Conservation (phyloP, 257 asterid species). For the Solanum sejunctum region DNA sequence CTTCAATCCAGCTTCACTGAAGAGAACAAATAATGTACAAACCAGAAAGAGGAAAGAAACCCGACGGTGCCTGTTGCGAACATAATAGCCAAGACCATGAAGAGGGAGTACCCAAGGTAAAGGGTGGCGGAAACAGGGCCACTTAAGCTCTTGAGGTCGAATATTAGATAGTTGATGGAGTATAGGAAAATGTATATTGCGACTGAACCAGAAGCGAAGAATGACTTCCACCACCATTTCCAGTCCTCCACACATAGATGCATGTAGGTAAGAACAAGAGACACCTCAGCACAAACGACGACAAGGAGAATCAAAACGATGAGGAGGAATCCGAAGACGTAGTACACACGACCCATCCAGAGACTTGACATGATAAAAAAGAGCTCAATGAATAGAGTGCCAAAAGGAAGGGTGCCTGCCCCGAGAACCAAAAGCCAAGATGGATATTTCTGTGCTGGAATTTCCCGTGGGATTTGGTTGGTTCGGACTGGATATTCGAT, state of each 20-base stretch:
- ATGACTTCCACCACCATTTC: constrained; percentile 98
- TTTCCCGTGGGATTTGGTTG: constrained; percentile 82
- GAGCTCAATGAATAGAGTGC: constrained; percentile 91
- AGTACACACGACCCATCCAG: constrained; percentile 90
- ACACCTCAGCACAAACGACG: constrained; percentile 84
- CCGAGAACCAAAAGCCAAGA: constrained; percentile 88
- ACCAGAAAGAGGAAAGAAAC: constrained; percentile 81
- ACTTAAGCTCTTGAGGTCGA: constrained; percentile 78
- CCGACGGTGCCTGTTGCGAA: constrained; percentile 88
- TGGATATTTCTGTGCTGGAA: constrained; percentile 75
- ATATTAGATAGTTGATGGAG: constrained; percentile 56
- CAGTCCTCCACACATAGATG: constrained; percentile 86
- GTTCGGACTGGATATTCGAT: constrained; percentile 75
- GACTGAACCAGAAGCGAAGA: constrained; percentile 81
- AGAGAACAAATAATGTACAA: constrained; percentile 80
- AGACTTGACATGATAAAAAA: constrained; percentile 87
- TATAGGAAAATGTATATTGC: constrained; percentile 68
- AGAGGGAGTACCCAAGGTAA: constrained; percentile 71
- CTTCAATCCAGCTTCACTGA: constrained; percentile 74
- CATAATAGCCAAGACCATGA: constrained; percentile 78
- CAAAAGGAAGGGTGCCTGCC: constrained; percentile 89
- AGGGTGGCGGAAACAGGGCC: constrained; percentile 86
- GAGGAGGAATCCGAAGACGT: constrained; percentile 73
- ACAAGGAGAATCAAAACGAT: constrained; percentile 55
- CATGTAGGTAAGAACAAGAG: constrained; percentile 86